Evolutionary conservation across 2,329 filamentous ascomycete species (phyloP), one percentile per base, ranked within the genome.

Genomic region (Celoporthe dispersa): DNA sequence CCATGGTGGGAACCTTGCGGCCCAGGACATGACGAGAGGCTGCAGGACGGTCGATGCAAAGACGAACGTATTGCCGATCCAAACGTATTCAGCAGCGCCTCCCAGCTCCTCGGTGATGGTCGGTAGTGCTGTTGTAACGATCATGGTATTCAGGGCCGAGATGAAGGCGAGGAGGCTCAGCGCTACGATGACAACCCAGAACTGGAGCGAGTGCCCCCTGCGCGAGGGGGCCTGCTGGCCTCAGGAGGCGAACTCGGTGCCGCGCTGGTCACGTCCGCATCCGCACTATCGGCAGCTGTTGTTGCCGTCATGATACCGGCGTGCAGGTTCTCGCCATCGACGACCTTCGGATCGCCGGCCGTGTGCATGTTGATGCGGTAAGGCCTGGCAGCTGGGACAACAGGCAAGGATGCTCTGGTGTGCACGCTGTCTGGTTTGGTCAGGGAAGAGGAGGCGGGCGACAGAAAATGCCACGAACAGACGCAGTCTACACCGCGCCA

Each of bases 91-190:
- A 39, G 33, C 28, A 22, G 31, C 66, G 28, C 28, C 19, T 3
- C 28, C 55, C 14, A 61, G n/a, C 22, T 25, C 37, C 19, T 16
- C 19, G 2, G 65, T 60, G 55, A 67, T 67, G 9, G 37, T 39
- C 9, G 65, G 65, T 31, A 67, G 65, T 11, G 65, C 65, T 28
- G 39, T 67, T 5, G 55, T 41, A 72, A 76, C 22, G 25, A 53
- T 48, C 44, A 48, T n/a, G 16, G 44, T 48, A 22, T 48, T 16
- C 22, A 48, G 9, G 44, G 44, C 44, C 16, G 44, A 48, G 22
- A 48, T 48, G 44, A 48, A 48, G 44, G 44, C 44, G 44, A 48
- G 44, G 22, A 48, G 44, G 44, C 44, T 48, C 44, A 48, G 44
- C 16, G 44, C 44, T 4, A 48, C 44, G 19, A 48, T 48, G 44